phyloP scores from a whole-genome alignment of 805 yeast species.

The Candida cerambycidarum region DNA sequence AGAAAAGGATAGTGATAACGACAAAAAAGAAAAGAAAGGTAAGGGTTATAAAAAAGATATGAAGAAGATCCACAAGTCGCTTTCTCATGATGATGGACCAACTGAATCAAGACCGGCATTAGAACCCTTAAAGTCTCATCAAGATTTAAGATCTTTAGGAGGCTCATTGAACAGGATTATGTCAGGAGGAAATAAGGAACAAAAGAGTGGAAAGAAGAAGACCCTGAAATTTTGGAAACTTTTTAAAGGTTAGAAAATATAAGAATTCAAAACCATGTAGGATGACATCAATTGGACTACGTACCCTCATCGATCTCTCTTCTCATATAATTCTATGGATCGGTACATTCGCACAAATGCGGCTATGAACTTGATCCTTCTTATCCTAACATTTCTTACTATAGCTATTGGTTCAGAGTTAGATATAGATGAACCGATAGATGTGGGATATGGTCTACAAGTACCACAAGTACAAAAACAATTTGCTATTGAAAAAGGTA shows the following conservation, averaged over 20 bases:
- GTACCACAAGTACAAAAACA: constrained; percentile 4
- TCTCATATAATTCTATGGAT: no score
- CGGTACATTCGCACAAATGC: background rate
- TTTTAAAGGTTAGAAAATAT: constrained; percentile 20
- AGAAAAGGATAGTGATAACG: constrained; percentile 12
- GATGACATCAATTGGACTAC: no score
- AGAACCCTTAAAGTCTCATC: constrained; percentile 41
- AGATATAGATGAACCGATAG: constrained; percentile 18
- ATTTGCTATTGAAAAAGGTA: constrained; percentile 1
- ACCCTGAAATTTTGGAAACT: constrained; percentile 37
- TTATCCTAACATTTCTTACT: background rate
- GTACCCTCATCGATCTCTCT: no score
- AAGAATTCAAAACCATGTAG: no score
- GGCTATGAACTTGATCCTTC: background rate
- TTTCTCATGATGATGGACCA: constrained; percentile 35
- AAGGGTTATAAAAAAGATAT: constrained; percentile 12
- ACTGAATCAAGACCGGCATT: constrained; percentile 22
- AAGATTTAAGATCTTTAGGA: constrained; percentile 23
- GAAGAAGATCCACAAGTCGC: constrained; percentile 26
- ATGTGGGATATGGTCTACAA: constrained; percentile 5
- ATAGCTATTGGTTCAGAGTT: background rate
- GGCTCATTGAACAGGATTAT: background rate
- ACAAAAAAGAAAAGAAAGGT: constrained; percentile 13
- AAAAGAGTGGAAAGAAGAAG: constrained; percentile 20
- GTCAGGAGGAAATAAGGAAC: background rate